A percentile compares a stretch with the other conserved stretches of the same genome.
phyloP scores from a whole-genome alignment of 495 filamentous ascomycete genomes.

The Tuber brumale region DNA sequence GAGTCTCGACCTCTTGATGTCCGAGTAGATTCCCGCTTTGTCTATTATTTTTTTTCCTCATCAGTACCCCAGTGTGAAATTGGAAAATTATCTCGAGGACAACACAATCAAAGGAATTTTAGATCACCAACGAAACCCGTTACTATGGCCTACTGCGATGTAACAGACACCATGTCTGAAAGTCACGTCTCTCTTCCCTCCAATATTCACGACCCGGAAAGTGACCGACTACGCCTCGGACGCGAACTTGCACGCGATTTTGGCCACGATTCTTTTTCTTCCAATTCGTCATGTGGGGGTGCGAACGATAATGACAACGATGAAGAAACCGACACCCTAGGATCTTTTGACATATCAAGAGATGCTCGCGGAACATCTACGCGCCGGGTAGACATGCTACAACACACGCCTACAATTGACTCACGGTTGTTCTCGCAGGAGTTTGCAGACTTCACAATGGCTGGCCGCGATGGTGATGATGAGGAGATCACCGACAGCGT shows the following conservation, averaged over 20 bases:
- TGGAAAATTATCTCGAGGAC: not conserved
- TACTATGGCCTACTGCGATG: conserved; percentile 26
- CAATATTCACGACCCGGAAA: conserved; percentile 22
- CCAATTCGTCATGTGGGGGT: conserved; percentile 22
- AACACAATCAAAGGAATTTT: not conserved
- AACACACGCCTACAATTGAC: conserved; percentile 38
- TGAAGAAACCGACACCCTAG: conserved; percentile 29
- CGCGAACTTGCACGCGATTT: conserved; percentile 42
- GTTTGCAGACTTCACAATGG: conserved; percentile 42
- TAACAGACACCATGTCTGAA: conserved; percentile 26
- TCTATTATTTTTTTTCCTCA: not conserved
- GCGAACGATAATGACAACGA: conserved; percentile 18
- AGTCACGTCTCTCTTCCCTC: conserved; percentile 21
- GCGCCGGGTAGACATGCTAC: conserved; percentile 36
- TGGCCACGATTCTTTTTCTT: conserved; percentile 34
- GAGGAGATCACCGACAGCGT: conserved; percentile 14
- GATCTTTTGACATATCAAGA: conserved; percentile 37
- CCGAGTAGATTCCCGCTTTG: not conserved
- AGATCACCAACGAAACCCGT: not conserved
- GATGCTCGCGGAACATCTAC: conserved; percentile 40
- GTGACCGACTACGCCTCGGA: conserved; percentile 38
- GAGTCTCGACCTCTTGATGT: not conserved
- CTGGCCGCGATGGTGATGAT: conserved; percentile 28
- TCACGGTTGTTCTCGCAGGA: conserved; percentile 31
- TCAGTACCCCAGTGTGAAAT: not conserved